These are phyloP conservation scores for Leersia perrieri DNA, from an alignment of 176 grass and related monocot genomes.

Conservation along the genomic window DNA sequence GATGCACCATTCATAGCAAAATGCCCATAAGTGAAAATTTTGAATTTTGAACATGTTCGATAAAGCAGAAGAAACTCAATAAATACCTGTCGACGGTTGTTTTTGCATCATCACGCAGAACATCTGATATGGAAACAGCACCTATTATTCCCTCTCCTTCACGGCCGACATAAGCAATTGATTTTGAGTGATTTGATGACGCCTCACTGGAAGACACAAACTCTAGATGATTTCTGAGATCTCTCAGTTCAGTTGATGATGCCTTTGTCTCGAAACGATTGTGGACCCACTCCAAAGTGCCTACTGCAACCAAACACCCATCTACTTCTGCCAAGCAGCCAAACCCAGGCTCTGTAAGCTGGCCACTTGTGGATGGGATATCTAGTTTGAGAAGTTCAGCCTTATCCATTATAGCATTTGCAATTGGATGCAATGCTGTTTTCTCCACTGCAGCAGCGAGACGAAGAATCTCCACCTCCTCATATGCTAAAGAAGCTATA, in stretches of 20 bases:
- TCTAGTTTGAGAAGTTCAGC: constrained; percentile 65
- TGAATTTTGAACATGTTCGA: neutral
- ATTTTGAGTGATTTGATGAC: constrained; percentile 68
- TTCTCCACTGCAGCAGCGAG: constrained; percentile 97
- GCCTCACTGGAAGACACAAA: constrained; percentile 41
- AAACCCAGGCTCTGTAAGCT: constrained; percentile 87
- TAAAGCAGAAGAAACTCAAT: constrained; percentile 12
- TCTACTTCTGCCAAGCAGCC: constrained; percentile 95
- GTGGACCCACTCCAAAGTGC: constrained; percentile 80
- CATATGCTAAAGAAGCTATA: constrained; percentile 68
- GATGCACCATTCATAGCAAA: neutral
- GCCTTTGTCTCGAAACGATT: constrained; percentile 66
- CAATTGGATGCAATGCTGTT: constrained; percentile 93
- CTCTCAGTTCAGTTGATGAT: constrained; percentile 40
- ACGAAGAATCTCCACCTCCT: constrained; percentile 60
- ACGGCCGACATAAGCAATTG: constrained; percentile 77
- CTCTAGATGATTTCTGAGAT: constrained; percentile 58
- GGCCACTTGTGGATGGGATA: constrained; percentile 69
- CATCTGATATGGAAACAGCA: constrained; percentile 84
- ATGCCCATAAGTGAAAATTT: neutral
- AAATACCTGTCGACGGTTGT: constrained; percentile 69
- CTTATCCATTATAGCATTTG: constrained; percentile 83
- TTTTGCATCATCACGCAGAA: constrained; percentile 78
- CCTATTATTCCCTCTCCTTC: constrained; percentile 96
- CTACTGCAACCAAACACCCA: constrained; percentile 84